A percentile compares a stretch with the other conserved stretches of the same genome.
Conservation (phyloP, 2,329 filamentous ascomycete species). For the Claviceps capensis region DNA sequence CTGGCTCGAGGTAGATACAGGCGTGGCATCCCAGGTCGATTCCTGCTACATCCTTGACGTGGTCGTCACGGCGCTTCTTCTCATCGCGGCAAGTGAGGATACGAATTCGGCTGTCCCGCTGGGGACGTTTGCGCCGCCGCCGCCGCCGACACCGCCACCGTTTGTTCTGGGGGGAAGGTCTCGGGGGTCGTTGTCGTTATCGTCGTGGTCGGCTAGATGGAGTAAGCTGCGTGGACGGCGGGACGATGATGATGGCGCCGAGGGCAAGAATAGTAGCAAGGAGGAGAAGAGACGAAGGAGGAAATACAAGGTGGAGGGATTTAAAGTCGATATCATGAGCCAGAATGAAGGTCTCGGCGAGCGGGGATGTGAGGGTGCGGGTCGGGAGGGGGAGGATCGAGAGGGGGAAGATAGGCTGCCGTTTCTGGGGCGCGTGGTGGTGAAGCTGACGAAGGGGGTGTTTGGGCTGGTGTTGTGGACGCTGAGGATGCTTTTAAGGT, state of each 20-base stretch:
- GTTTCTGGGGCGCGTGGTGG: conserved; percentile 31
- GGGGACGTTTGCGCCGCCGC: conserved; percentile 47
- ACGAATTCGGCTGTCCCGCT: conserved; percentile 27
- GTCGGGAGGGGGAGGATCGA: conserved; percentile 21
- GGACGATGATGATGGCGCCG: conserved; percentile 7
- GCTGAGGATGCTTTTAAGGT: conserved; percentile 41
- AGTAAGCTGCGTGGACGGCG: conserved; percentile 16
- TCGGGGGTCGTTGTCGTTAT: neutral
- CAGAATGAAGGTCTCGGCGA: conserved; percentile 34
- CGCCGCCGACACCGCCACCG: conserved; percentile 16
- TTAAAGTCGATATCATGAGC: conserved; percentile 50
- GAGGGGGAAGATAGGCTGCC: conserved; percentile 32
- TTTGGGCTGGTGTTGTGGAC: conserved; percentile 48
- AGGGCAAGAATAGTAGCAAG: conserved; percentile 9
- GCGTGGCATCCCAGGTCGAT: conserved; percentile 44
- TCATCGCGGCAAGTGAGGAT: conserved; percentile 45
- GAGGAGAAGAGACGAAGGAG: conserved; percentile 16
- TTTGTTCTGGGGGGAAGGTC: conserved; percentile 8
- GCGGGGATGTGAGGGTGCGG: conserved; percentile 22
- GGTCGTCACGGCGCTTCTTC: conserved; percentile 43
- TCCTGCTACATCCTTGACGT: conserved; percentile 50
- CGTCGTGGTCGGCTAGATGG: conserved; percentile 13
- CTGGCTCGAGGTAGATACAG: conserved; percentile 48
- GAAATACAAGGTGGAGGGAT: conserved; percentile 33
- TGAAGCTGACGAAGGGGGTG: conserved; percentile 36